A percentile compares a stretch with the other conserved stretches of the same genome.
Conservation (phyloP, 345 rosid species). For the Populus davidiana region DNA sequence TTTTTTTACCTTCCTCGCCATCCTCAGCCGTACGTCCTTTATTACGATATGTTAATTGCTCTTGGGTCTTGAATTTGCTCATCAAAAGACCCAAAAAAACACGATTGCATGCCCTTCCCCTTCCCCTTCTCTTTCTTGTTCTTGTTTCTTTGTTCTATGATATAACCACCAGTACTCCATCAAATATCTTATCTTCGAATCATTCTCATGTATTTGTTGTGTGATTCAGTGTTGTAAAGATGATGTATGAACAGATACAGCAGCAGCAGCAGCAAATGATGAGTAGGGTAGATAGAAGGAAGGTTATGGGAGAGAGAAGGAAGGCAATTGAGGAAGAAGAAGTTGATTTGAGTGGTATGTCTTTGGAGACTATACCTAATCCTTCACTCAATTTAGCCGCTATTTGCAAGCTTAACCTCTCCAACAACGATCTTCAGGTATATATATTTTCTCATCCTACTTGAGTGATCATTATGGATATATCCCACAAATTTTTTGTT, state of each 20-base stretch:
- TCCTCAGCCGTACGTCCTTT: conserved; percentile 12
- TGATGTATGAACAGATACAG: conserved; percentile 33
- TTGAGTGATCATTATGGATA: background rate
- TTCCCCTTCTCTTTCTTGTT: background rate
- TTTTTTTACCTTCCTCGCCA: background rate
- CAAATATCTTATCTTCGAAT: background rate
- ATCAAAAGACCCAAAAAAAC: background rate
- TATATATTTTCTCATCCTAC: background rate
- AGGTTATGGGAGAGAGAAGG: background rate
- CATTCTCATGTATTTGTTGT: background rate
- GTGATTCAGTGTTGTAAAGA: background rate
- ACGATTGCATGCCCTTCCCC: too few species aligned
- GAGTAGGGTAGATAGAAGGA: conserved; percentile 11
- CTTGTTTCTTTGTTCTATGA: background rate
- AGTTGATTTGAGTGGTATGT: conserved; percentile 69
- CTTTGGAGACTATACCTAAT: conserved; percentile 51
- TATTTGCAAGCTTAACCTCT: conserved; percentile 71
- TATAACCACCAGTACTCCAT: background rate
- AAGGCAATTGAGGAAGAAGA: conserved; percentile 20
- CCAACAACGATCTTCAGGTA: conserved; percentile 86
- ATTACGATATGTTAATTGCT: background rate
- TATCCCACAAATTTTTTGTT: background rate
- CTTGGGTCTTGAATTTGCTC: background rate
- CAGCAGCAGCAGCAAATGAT: conserved; percentile 16
- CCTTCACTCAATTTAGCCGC: conserved; percentile 55